Conservation (phyloP, 1,284 basidiomycete species). For the Ganoderma lucidum region DNA sequence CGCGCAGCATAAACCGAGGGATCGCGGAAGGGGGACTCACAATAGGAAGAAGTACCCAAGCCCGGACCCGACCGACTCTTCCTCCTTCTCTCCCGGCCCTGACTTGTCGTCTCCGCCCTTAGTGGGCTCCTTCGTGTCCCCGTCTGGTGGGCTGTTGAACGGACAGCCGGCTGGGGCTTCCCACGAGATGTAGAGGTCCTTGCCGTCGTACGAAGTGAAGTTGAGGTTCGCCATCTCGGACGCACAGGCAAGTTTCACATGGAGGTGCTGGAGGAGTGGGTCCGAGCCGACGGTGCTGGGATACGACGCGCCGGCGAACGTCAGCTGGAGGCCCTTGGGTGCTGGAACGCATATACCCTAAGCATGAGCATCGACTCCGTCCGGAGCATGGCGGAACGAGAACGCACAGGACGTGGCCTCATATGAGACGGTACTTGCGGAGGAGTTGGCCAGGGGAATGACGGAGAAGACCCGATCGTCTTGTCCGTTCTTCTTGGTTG, state of each 20-base stretch:
- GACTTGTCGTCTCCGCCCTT: constrained; percentile 43
- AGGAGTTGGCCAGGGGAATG: constrained; percentile 66
- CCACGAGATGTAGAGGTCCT: constrained; percentile 66
- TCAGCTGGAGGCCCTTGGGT: constrained; percentile 65
- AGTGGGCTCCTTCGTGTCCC: constrained; percentile 37
- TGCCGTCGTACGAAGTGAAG: constrained; percentile 68
- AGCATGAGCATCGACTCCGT: neutral
- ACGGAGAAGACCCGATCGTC: constrained; percentile 69
- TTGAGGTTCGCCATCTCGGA: constrained; percentile 52
- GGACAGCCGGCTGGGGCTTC: constrained; percentile 59
- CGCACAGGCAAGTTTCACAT: constrained; percentile 68
- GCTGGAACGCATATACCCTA: constrained; percentile 21
- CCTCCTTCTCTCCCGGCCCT: constrained; percentile 41
- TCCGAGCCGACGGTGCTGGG: constrained; percentile 50
- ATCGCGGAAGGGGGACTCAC: constrained; percentile 52
- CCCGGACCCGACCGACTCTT: constrained; percentile 67
- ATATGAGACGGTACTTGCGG: constrained; percentile 50
- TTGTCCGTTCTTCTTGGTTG: constrained; percentile 62
- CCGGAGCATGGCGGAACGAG: neutral
- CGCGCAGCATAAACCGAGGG: neutral
- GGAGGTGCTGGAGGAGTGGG: constrained; percentile 61
- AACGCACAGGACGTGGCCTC: constrained; percentile 51
- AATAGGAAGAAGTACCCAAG: constrained; percentile 86
- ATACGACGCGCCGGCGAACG: constrained; percentile 69
- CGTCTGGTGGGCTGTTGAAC: constrained; percentile 47